Conservation (phyloP, 768 basidiomycete genomes). For the Collybiopsis luxurians region DNA sequence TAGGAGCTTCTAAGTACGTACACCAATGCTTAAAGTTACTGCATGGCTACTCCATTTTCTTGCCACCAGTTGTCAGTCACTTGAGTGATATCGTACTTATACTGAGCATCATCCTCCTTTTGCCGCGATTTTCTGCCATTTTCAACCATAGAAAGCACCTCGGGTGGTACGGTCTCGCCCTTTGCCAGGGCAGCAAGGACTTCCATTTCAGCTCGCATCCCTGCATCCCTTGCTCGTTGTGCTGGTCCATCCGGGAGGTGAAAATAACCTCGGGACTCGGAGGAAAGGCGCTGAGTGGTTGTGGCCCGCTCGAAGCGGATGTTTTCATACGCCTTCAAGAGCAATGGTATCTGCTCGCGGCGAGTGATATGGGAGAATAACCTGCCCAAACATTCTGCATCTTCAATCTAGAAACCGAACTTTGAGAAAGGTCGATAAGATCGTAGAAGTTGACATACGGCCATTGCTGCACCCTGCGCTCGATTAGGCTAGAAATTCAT, state of each 20-base stretch:
- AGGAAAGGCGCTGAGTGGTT: constrained; percentile 45
- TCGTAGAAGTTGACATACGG: constrained; percentile 24
- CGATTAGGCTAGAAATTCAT: constrained; percentile 44
- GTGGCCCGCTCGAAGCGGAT: constrained; percentile 51
- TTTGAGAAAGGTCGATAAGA: background rate
- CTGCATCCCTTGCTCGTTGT: constrained; percentile 48
- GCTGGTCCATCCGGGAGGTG: constrained; percentile 58
- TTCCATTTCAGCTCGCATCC: constrained; percentile 51
- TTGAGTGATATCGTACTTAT: background rate
- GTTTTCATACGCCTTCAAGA: constrained; percentile 51
- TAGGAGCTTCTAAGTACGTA: too few relatives aligned
- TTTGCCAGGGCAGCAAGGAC: background rate
- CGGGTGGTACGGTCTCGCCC: background rate
- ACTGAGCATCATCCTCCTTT: background rate
- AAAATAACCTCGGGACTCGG: constrained; percentile 51
- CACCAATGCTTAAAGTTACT: background rate
- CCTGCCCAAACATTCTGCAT: constrained; percentile 31
- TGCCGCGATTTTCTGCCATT: background rate
- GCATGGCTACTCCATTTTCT: background rate
- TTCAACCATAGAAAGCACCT: background rate
- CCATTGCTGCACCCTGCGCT: constrained; percentile 53
- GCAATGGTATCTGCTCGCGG: constrained; percentile 37
- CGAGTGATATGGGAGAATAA: constrained; percentile 29
- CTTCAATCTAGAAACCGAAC: constrained; percentile 26
- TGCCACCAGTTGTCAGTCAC: background rate